Base-by-base conservation (phyloP, 148 eudicot genomes). In the Rhododendron griersonianum region DNA sequence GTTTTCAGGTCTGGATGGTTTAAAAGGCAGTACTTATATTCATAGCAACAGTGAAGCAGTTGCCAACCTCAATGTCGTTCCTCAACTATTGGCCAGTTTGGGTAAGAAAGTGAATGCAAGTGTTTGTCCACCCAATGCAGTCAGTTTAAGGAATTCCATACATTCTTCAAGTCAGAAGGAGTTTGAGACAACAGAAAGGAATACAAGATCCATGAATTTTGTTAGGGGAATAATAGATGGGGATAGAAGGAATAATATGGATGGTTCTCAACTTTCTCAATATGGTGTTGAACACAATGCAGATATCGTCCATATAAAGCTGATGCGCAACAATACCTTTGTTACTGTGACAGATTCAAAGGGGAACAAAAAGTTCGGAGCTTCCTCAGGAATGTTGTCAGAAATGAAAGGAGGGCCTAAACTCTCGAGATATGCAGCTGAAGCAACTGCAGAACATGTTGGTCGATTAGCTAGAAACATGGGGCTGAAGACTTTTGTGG, bases 251-350 rank as follows among this genome's bases (percentile, higher is more conserved):
- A 48, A 86, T 37, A 1, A 8, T 45, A n/a, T 11, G 76, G 48
- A 88, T 53, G 80, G 80, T 57, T 65, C 88, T 61, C 87, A 80
- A 48, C 37, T 65, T 41, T 25, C 59, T 81, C 87, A 53, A 28
- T 61, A 78, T 50, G 84, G 75, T 21, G 1, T 85, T 33, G 96
- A 93, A 75, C 87, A 92, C 85, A 91, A 94, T 88, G 90, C 93
- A 57, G 98, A 97, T 87, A 89, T 97, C n/a, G 98, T 97, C 51
- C 98, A 94, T 89, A 88, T 97, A 18, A 97, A 95, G 92, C 19
- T 97, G 87, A 89, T 92, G 37, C 93, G 89, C 41, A 97, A 95
- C 91, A 97, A 97, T 81, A 89, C 95, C 11, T 97, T 95, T 90
- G 92, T 97, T 7, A 92, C 98, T 30, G 89, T 97, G 45, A 94